These are phyloP conservation scores for Colletotrichum phormii DNA, from an alignment of 2,329 filamentous ascomycete genomes.

Conservation along the genomic window DNA sequence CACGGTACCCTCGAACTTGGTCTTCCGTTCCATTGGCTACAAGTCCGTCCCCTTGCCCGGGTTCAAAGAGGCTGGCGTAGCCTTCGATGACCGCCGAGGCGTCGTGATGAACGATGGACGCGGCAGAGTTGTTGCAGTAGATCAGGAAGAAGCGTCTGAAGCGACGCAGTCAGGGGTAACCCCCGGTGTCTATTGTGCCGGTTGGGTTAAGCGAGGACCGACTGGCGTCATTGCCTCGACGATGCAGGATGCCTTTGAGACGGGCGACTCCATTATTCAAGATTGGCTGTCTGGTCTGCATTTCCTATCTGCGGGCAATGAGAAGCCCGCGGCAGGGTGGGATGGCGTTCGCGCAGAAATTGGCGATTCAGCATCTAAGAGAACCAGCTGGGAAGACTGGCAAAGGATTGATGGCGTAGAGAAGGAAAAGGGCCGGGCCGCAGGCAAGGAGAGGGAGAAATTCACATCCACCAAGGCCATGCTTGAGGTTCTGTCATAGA, in stretches of 20 bases:
- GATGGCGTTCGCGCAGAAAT: slow-evolving; percentile 76
- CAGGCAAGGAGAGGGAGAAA: slow-evolving; percentile 84
- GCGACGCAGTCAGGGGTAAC: slow-evolving; percentile 56
- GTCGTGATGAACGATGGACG: slow-evolving; percentile 85
- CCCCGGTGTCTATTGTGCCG: slow-evolving; percentile 88
- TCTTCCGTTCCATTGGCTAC: slow-evolving; percentile 96
- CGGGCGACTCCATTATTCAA: slow-evolving; percentile 83
- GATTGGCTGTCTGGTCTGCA: slow-evolving; percentile 71
- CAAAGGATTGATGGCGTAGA: slow-evolving; percentile 83
- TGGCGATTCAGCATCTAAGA: slow-evolving; percentile 64
- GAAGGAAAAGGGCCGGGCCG: slow-evolving; percentile 69
- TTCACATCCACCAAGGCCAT: slow-evolving; percentile 69
- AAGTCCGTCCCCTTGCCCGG: slow-evolving; percentile 83
- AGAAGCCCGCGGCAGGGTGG: slow-evolving; percentile 70
- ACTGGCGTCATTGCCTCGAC: slow-evolving; percentile 97
- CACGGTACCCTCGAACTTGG: slow-evolving; percentile 73
- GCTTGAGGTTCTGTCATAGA: slow-evolving; percentile 59
- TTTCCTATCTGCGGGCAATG: slow-evolving; percentile 49
- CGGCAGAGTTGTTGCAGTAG: slow-evolving; percentile 72
- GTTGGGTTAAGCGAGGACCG: slow-evolving; percentile 95
- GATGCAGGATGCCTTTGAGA: slow-evolving; percentile 93
- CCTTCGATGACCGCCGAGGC: slow-evolving; percentile 80
- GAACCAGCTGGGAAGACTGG: slow-evolving; percentile 88
- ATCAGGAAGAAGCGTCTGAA: slow-evolving; percentile 42
- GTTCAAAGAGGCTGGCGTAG: slow-evolving; percentile 77